These are phyloP conservation scores for Alternaria conjuncta DNA, from an alignment of 2,329 filamentous ascomycete species.

Conservation along the genomic window DNA sequence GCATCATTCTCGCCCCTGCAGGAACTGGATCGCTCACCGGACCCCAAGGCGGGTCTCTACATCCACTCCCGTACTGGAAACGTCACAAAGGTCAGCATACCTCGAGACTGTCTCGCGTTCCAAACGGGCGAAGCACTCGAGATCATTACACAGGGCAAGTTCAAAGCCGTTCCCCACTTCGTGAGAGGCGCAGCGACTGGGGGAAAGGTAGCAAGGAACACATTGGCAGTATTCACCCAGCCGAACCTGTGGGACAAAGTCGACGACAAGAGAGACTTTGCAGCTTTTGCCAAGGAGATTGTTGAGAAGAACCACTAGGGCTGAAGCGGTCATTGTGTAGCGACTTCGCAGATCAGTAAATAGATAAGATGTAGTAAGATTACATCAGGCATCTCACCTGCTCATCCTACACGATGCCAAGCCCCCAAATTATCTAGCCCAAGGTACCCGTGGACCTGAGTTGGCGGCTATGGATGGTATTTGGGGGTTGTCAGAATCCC, in stretches of 20 bases:
- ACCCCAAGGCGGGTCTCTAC: conserved; percentile 87
- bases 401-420: not conserved
- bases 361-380: conserved; percentile 8
- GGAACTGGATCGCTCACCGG: conserved; percentile 78
- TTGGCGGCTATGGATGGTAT: not conserved
- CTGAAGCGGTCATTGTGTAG: not conserved
- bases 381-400: conserved; percentile 12
- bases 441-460: not conserved
- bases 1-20: conserved; percentile 59
- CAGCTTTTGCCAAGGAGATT: conserved; percentile 70
- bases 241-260: conserved; percentile 86
- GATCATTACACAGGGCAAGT: conserved; percentile 86
- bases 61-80: conserved; percentile 84
- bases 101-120: conserved; percentile 89
- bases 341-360: not conserved
- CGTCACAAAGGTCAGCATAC: conserved; percentile 91
- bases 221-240: conserved; percentile 95
- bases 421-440: not conserved
- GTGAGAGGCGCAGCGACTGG: conserved; percentile 72
- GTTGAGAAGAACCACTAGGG: conserved; percentile 54
- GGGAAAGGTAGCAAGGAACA: conserved; percentile 68
- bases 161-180: conserved; percentile 95
- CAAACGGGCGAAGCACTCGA: conserved; percentile 94
- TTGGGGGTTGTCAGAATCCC: not conserved
- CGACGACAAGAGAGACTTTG: conserved; percentile 74